phyloP scores from a whole-genome alignment of 495 filamentous ascomycete species.

The Wilcoxina mikolae region DNA sequence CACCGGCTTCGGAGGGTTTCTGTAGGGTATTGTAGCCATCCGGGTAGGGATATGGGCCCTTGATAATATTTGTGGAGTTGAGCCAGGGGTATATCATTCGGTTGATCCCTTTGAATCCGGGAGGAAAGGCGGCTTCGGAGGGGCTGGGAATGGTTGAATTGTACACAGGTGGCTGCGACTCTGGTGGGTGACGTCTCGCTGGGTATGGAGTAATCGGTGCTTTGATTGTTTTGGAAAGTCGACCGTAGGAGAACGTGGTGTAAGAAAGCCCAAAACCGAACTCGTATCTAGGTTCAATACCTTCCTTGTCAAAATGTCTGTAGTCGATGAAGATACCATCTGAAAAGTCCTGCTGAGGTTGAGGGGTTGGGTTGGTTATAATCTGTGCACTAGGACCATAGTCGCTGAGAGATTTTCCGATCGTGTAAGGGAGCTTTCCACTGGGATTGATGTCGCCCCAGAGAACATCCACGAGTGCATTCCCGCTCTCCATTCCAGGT shows the following conservation, averaged over 20 bases:
- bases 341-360: slow-evolving; percentile 45
- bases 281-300: slow-evolving; percentile 50
- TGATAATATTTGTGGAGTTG: slow-evolving; percentile 29
- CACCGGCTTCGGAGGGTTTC: slow-evolving; percentile 42
- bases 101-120: slow-evolving; percentile 43
- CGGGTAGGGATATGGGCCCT: slow-evolving; percentile 44
- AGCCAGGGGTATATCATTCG: slow-evolving; percentile 67
- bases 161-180: slow-evolving; percentile 41
- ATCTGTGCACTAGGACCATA: slow-evolving; percentile 37
- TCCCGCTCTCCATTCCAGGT: slow-evolving; percentile 47
- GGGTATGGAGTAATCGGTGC: slow-evolving; percentile 31
- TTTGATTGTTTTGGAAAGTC: slow-evolving; percentile 14
- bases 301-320: slow-evolving; percentile 47
- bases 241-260: slow-evolving; percentile 43
- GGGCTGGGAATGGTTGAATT: slow-evolving; percentile 44
- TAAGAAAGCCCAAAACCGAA: slow-evolving; percentile 63
- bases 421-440: slow-evolving; percentile 57
- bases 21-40: slow-evolving; percentile 45
- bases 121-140: slow-evolving; percentile 48
- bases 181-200: slow-evolving; percentile 39
- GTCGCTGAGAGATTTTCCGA: slow-evolving; percentile 48
- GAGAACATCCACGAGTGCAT: slow-evolving; percentile 41
- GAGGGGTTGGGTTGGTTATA: slow-evolving; percentile 28
- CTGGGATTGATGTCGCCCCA: slow-evolving; percentile 46
- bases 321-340: slow-evolving; percentile 56